Evolutionary conservation across 2,329 filamentous ascomycete species (phyloP), one percentile per base, ranked within the genome.

Genomic region (Mycocentrospora acerina): DNA sequence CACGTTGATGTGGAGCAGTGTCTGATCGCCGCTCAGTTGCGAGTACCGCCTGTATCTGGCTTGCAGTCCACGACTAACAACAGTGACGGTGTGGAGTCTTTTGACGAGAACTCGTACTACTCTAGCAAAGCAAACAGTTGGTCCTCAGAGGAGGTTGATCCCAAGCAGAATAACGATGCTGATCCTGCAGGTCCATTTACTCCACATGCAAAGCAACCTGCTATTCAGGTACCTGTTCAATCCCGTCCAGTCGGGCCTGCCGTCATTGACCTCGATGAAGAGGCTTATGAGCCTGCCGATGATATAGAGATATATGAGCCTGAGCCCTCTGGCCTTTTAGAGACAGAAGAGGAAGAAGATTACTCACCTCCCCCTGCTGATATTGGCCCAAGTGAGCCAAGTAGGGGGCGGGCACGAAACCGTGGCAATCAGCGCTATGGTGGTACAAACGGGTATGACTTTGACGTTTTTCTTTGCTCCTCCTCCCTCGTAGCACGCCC

Each of bases 71-170:
- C 69, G 42, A 73, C 75, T 75, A 79, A 80, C 71, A 75, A 83
- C 68, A 75, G 75, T 60, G 81, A 82, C 66, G 77, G 79, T 61
- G 86, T 78, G 77, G 88, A 91, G 67, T 93, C 88, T 24, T 88
- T 90, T 71, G 90, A 96, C 70, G 86, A 94, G 66, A 90, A 94
- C 62, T 93, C 90, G 27, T 95, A 95, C 69, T 96, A 97, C 75
- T 96, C 91, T 53, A 96, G 90, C 71, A 88, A 86, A 72, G 80
- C 79, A 48, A 85, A 90, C 74, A 87, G 90, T 66, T 95, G 90
- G 49, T 71, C 80, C 62, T 74, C 79, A 63, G 74, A 76, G 46
- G 66, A 70, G 40, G 42, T 44, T 59, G 63, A 65, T 46, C 40
- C 47, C 45, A 57, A 54, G 47, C 55, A 55, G 44, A 51, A 42